Evolutionary conservation across 257 asterid species (phyloP).

Genomic region (Lavandula angustifolia): DNA sequence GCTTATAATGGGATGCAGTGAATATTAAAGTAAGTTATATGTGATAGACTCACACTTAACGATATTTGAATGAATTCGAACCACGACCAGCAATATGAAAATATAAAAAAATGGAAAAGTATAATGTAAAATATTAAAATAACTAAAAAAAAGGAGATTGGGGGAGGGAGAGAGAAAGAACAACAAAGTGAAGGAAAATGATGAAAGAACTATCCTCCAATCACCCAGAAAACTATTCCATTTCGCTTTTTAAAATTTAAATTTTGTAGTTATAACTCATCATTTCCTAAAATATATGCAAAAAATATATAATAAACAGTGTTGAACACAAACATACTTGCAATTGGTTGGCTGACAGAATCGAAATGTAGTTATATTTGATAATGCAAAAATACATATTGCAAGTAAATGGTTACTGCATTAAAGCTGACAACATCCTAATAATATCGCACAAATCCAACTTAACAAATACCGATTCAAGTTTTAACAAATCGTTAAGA

Average conservation of each 20-base stretch:
- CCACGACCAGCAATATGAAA: no score
- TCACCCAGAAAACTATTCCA: slow-evolving; percentile 34
- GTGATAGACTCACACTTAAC: no score
- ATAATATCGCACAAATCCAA: slow-evolving; percentile 21
- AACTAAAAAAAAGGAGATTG: not conserved
- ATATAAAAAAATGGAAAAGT: no score
- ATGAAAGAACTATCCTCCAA: slow-evolving; percentile 24
- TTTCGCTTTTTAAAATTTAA: not conserved
- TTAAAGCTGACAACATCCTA: slow-evolving; percentile 38
- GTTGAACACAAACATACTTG: not conserved
- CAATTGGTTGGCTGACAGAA: slow-evolving; percentile 16
- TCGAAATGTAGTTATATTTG: slow-evolving; percentile 35
- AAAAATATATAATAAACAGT: not conserved
- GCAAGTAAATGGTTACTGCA: slow-evolving; percentile 30
- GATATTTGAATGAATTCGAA: no score
- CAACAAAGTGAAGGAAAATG: not conserved
- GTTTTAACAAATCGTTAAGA: slow-evolving; percentile 32
- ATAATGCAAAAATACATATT: slow-evolving; percentile 20
- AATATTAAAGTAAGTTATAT: no score
- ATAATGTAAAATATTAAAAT: not conserved
- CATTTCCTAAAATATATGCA: not conserved
- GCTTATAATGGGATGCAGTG: no score
- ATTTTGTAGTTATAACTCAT: not conserved
- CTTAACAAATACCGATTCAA: slow-evolving; percentile 31
- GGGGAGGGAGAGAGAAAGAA: not conserved